These are phyloP conservation scores for Fusarium incarnatum DNA, from an alignment of 2,329 filamentous ascomycete species.

Conservation along the genomic window DNA sequence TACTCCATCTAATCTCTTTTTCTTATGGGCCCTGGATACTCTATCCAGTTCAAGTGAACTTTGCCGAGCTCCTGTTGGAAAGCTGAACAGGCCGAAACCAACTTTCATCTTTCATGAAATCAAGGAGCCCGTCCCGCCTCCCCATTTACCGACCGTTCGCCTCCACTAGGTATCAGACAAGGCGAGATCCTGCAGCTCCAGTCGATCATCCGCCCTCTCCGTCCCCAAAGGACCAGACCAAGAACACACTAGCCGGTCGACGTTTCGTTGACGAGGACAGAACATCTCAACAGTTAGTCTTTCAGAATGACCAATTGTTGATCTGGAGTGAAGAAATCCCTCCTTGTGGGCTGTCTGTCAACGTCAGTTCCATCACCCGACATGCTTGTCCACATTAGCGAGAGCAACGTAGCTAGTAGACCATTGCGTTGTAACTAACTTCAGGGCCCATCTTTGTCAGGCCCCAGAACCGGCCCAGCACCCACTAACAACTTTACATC, in stretches of 20 bases:
- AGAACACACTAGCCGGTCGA: background rate
- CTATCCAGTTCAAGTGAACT: conserved; percentile 3
- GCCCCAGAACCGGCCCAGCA: conserved; percentile 27
- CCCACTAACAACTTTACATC: conserved; percentile 28
- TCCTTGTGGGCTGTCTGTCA: conserved; percentile 37
- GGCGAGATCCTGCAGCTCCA: conserved; percentile 30
- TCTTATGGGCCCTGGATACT: conserved; percentile 6
- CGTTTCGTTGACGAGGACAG: background rate
- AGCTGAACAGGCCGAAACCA: conserved; percentile 27
- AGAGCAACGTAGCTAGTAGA: conserved; percentile 12
- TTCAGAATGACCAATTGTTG: conserved; percentile 2
- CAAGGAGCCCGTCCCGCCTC: conserved; percentile 17
- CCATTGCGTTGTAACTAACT: conserved; percentile 4
- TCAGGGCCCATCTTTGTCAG: conserved; percentile 30
- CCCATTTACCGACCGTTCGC: conserved; percentile 16
- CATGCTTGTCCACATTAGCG: conserved; percentile 38
- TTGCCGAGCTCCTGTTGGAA: conserved; percentile 14
- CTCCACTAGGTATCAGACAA: conserved; percentile 24
- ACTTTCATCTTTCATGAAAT: conserved; percentile 19
- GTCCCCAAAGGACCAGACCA: conserved; percentile 5
- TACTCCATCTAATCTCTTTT: conserved; percentile 15
- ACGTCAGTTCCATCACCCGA: conserved; percentile 36
- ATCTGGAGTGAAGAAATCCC: conserved; percentile 8
- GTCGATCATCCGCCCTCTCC: conserved; percentile 41
- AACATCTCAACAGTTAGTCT: background rate